A percentile compares a stretch with the other conserved stretches of the same genome.
These are phyloP conservation scores for Mycena vitilis DNA, from an alignment of 768 basidiomycete genomes.

Conservation along the genomic window DNA sequence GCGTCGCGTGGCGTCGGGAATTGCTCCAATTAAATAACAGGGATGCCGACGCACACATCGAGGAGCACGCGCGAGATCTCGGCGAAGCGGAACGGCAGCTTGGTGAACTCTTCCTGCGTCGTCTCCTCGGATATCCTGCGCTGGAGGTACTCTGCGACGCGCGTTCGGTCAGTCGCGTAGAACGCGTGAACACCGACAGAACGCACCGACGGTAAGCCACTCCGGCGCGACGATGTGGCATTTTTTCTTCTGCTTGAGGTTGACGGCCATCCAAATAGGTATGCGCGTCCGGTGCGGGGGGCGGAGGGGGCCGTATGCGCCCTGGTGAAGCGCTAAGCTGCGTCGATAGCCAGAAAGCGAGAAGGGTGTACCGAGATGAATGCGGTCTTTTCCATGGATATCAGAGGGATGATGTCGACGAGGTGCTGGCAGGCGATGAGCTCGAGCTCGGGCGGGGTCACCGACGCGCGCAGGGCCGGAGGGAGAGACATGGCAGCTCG, in stretches of 20 bases:
- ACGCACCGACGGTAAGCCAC: slow-evolving; percentile 89
- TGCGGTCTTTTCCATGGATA: slow-evolving; percentile 91
- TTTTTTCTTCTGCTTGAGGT: slow-evolving; percentile 94
- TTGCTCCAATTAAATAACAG: background rate
- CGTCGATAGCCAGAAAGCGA: slow-evolving; percentile 22
- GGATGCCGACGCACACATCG: slow-evolving; percentile 76
- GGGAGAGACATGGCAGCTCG: slow-evolving; percentile 83
- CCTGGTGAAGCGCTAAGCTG: slow-evolving; percentile 59
- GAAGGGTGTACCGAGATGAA: slow-evolving; percentile 81
- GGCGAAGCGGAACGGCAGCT: slow-evolving; percentile 87
- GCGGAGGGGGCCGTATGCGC: slow-evolving; percentile 91
- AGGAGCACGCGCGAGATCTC: slow-evolving; percentile 93
- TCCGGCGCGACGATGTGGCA: slow-evolving; percentile 91
- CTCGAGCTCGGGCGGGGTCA: slow-evolving; percentile 89
- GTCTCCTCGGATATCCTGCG: slow-evolving; percentile 81
- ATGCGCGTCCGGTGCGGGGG: slow-evolving; percentile 88
- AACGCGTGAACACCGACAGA: background rate
- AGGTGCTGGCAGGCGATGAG: slow-evolving; percentile 87
- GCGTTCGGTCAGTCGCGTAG: background rate
- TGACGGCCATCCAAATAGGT: slow-evolving; percentile 97
- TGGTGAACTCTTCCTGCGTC: slow-evolving; percentile 76
- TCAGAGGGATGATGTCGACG: slow-evolving; percentile 88
- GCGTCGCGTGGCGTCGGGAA: slow-evolving; percentile 4
- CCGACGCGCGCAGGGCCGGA: slow-evolving; percentile 70
- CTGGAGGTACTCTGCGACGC: slow-evolving; percentile 80